Evolutionary conservation across 2,329 filamentous ascomycete species (phyloP).

Genomic region (Rasamsonia emersonii): DNA sequence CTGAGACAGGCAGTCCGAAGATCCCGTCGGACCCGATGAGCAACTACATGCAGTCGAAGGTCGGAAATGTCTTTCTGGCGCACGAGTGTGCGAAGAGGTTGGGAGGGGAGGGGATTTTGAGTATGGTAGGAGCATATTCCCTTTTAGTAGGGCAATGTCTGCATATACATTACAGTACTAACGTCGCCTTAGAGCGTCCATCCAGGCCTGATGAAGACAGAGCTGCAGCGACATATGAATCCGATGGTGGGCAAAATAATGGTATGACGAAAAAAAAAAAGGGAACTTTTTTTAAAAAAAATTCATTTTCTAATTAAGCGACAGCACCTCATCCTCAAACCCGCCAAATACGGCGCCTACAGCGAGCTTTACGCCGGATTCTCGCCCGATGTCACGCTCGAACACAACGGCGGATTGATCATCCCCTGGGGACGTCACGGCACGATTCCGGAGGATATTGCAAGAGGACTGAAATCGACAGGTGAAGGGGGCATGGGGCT

Average conservation of each 20-base stretch:
- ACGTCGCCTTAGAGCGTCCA: conserved; percentile 19
- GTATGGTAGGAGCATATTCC: conserved; percentile 15
- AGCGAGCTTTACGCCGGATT: conserved; percentile 42
- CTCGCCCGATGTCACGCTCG: conserved; percentile 33
- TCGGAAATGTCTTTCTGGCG: conserved; percentile 26
- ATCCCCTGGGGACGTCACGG: conserved; percentile 41
- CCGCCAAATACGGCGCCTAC: conserved; percentile 36
- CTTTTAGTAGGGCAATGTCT: conserved; percentile 7
- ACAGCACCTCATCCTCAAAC: conserved; percentile 16
- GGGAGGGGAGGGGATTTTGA: conserved; percentile 9
- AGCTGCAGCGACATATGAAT: conserved; percentile 23
- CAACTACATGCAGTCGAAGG: conserved; percentile 29
- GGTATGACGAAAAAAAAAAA: too few relatives aligned
- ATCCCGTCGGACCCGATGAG: conserved; percentile 12
- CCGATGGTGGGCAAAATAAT: conserved; percentile 8
- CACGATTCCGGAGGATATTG: conserved; percentile 19
- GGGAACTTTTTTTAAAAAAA: too few relatives aligned
- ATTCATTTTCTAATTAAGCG: neutral
- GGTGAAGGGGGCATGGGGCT: conserved; percentile 20
- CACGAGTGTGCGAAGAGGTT: conserved; percentile 22
- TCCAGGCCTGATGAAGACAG: conserved; percentile 34
- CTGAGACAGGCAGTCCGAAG: conserved; percentile 9
- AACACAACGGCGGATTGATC: conserved; percentile 23
- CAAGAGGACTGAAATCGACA: conserved; percentile 13
- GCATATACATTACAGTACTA: conserved; percentile 10